A percentile compares a stretch with the other conserved stretches of the same genome.
Conservation (phyloP, 768 basidiomycete genomes). For the Boletus reticuloceps region DNA sequence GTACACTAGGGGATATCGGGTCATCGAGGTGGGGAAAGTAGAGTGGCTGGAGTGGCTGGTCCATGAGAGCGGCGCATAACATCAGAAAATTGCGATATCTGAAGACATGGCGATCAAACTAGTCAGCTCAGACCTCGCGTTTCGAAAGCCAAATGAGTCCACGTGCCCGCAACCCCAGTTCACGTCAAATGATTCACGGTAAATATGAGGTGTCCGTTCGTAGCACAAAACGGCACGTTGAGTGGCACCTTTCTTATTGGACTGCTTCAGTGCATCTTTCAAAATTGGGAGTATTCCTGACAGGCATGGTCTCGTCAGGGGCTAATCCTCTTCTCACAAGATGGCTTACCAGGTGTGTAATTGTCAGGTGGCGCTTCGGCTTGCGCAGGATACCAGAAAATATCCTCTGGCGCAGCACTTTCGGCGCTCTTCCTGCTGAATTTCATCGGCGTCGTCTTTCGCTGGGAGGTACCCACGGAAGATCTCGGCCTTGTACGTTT, state of each 20-base stretch:
- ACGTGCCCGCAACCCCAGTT: conserved; percentile 74
- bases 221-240: conserved; percentile 63
- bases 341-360: conserved; percentile 64
- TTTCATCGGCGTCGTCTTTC: conserved; percentile 2
- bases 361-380: conserved; percentile 47
- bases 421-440: conserved; percentile 8
- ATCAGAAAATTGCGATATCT: conserved; percentile 87
- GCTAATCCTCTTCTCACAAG: conserved; percentile 1
- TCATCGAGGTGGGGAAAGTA: conserved; percentile 61
- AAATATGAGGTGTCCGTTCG: conserved; percentile 58
- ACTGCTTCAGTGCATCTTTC: conserved; percentile 50
- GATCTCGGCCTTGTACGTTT: conserved; percentile 16
- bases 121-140: conserved; percentile 3
- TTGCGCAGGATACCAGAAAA: conserved; percentile 64
- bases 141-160: not conserved
- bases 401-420: conserved; percentile 34
- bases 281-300: conserved; percentile 66
- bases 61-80: conserved; percentile 69
- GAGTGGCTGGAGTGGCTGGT: conserved; percentile 55
- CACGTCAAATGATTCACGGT: conserved; percentile 56
- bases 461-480: not conserved
- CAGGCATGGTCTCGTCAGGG: conserved; percentile 6
- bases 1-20: conserved; percentile 63
- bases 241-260: conserved; percentile 48
- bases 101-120: not conserved